Base-by-base conservation (phyloP, 2,329 filamentous ascomycete species). In the Fusarium sp. region DNA sequence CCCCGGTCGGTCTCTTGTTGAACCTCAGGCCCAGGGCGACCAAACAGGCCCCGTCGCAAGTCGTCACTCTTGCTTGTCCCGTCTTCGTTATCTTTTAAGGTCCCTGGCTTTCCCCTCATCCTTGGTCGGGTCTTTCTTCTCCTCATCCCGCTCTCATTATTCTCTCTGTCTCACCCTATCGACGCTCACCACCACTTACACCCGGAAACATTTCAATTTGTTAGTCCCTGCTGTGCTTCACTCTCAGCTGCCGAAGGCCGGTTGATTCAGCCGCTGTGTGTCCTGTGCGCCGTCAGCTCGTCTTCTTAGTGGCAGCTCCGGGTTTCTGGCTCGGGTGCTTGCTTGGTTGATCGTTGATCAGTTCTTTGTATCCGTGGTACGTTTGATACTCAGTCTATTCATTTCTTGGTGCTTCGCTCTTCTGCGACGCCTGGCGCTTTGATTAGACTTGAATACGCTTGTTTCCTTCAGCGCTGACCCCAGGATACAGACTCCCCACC, bases 51-150 rank as follows among this genome's bases (percentile, higher is more conserved):
- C 64, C 66, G 63, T 76, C 50, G 64, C 63, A 70, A 67, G 67
- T 67, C 58, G 61, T 73, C 47, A 45, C 61, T 72, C 47, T 54
- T 64, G 63, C 54, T 50, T 75, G 40, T 70, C 61, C 40, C 50
- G 45, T 56, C 52, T 27, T 45, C 54, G 50, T 34, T 60, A 60
- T 64, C 38, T 62, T 58, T 72, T 70, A 74, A 74, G 58, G 47
- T 45, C 42, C 24, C 54, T 45, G 60, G 52, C 64, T 67, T 69
- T 71, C 74, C 70, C 70, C 76, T 69, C 60, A 64, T 56, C 64
- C 38, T 56, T 61, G 62, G 45, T 22, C 40, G 40, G 20, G 40
- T 64, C 62, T 61, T 64, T 16, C 61, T 62, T 59, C 50, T 54
- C n/a, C 58, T 54, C 56, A 68, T 57, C 45, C 18, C 27, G 47